Conservation (phyloP, 2,329 filamentous ascomycete genomes). For the Arthroderma sp. region DNA sequence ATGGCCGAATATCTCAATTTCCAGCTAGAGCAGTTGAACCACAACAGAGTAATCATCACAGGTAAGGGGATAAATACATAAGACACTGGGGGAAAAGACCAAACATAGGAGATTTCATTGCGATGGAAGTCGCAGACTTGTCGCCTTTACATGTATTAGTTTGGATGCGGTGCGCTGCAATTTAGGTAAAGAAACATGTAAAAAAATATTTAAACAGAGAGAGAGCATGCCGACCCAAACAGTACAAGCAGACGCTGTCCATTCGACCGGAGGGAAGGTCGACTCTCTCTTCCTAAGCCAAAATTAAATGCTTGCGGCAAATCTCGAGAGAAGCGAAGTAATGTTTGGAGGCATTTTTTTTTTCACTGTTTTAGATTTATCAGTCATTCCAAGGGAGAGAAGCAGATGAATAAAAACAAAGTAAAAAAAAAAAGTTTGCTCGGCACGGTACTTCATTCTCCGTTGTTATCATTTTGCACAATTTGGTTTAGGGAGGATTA, state of each 20-base stretch:
- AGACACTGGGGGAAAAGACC: constrained; percentile 16
- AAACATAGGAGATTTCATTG: constrained; percentile 20
- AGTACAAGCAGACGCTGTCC: constrained; percentile 5
- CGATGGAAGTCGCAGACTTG: constrained; percentile 24
- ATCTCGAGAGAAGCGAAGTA: constrained; percentile 30
- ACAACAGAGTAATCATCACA: constrained; percentile 5
- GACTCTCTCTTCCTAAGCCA: constrained; percentile 25
- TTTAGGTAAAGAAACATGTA: constrained; percentile 5
- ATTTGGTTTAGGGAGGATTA: constrained; percentile 23
- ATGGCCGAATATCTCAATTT: constrained; percentile 36
- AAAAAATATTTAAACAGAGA: constrained; percentile 9
- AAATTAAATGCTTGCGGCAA: constrained; percentile 31
- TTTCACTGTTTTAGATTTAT: constrained; percentile 2
- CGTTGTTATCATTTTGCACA: constrained; percentile 23
- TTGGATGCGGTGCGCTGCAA: constrained; percentile 5
- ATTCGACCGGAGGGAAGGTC: neutral
- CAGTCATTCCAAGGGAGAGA: constrained; percentile 5
- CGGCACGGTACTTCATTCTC: constrained; percentile 14
- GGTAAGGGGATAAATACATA: constrained; percentile 14
- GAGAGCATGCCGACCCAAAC: constrained; percentile 10
- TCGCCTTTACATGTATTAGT: constrained; percentile 12
- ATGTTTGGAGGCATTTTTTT: constrained; percentile 2
- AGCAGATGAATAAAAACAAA: constrained; percentile 1
- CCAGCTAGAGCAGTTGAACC: constrained; percentile 16
- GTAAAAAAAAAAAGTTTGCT: constrained; percentile 9